Percentiles rank a stretch among this genome's conserved stretches.
These are phyloP conservation scores for Davidsoniella eucalypti DNA, from an alignment of 2,329 filamentous ascomycete genomes.

Conservation along the genomic window DNA sequence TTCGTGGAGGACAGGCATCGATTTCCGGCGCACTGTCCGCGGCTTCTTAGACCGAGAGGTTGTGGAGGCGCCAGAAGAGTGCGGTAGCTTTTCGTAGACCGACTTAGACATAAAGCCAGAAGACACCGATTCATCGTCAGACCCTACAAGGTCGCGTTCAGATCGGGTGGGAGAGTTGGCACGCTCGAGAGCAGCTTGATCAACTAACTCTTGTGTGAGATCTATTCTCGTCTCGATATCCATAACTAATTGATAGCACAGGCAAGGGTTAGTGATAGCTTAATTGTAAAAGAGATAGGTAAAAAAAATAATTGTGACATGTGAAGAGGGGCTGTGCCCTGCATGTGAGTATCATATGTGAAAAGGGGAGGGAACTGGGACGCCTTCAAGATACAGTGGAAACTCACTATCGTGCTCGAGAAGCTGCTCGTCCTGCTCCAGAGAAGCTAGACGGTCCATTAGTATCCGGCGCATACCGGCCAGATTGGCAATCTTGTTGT, in stretches of 20 bases:
- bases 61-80: conserved; percentile 29
- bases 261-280: conserved; percentile 1
- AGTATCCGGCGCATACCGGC: conserved; percentile 87
- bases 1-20: conserved; percentile 90
- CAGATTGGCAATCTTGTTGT: conserved; percentile 89
- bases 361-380: background rate
- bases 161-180: conserved; percentile 33
- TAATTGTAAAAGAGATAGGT: background rate
- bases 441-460: conserved; percentile 63
- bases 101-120: conserved; percentile 84
- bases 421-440: conserved; percentile 82
- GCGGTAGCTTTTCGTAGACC: conserved; percentile 81
- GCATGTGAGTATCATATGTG: background rate
- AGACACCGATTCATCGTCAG: conserved; percentile 25
- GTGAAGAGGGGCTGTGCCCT: too few relatives aligned
- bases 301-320: background rate
- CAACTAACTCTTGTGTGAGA: conserved; percentile 40
- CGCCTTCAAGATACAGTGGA: background rate
- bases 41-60: conserved; percentile 33
- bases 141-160: conserved; percentile 36
- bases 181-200: conserved; percentile 41
- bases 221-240: conserved; percentile 47
- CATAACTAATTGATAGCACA: conserved; percentile 28
- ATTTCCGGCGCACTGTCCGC: conserved; percentile 52
- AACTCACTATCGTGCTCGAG: conserved; percentile 72